Conservation (phyloP, 2,329 filamentous ascomycete genomes). For the Pezicula rhizophila region DNA sequence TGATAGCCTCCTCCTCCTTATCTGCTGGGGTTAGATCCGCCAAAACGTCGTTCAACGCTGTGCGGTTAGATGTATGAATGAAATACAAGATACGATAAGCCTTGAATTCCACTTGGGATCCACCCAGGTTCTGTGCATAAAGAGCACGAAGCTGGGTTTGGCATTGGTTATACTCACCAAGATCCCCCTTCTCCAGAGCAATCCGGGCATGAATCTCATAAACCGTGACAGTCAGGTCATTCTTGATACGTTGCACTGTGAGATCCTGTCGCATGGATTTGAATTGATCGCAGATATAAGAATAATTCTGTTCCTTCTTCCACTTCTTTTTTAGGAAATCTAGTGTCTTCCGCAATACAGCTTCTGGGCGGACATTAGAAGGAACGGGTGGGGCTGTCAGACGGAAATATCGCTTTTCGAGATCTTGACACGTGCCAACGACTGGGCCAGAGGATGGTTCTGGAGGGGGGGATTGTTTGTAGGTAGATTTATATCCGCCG, state of each 20-base stretch:
- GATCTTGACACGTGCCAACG: conserved; percentile 72
- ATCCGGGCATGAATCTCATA: conserved; percentile 98
- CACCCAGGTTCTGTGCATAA: conserved; percentile 80
- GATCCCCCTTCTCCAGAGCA: conserved; percentile 93
- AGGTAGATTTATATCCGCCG: conserved; percentile 51
- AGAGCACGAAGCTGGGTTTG: conserved; percentile 94
- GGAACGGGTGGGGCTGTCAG: conserved; percentile 86
- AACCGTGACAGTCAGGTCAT: conserved; percentile 90
- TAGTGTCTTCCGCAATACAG: conserved; percentile 74
- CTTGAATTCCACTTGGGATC: conserved; percentile 92
- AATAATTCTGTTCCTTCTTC: conserved; percentile 89
- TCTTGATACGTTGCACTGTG: conserved; percentile 95
- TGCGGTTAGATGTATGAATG: conserved; percentile 97
- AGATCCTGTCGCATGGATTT: conserved; percentile 97
- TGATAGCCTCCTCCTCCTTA: conserved; percentile 77
- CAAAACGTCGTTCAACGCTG: conserved; percentile 95
- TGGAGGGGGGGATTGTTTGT: conserved; percentile 48
- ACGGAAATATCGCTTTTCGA: conserved; percentile 94
- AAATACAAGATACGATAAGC: conserved; percentile 99
- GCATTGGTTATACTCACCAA: conserved; percentile 99
- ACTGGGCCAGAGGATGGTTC: conserved; percentile 63
- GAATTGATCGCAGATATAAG: conserved; percentile 98
- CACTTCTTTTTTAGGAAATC: conserved; percentile 91
- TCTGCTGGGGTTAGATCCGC: conserved; percentile 98
- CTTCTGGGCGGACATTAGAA: conserved; percentile 79